Conservation (phyloP, 2,329 filamentous ascomycete genomes). For the Cladophialophora carrionii region DNA sequence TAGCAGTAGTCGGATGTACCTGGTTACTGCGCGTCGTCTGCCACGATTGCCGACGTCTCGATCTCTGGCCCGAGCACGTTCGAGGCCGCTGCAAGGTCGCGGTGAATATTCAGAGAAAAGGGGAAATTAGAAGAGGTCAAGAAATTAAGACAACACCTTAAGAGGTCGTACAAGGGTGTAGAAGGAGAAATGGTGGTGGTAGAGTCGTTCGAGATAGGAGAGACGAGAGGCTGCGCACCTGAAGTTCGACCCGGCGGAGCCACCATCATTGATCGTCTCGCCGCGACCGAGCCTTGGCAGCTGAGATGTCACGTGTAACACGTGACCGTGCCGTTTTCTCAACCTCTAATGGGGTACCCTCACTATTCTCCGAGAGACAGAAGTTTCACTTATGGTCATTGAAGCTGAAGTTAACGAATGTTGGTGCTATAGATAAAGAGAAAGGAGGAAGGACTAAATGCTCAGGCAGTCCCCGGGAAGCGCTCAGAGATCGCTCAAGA, state of each 20-base stretch:
- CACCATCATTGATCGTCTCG: background rate
- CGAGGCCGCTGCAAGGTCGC: slow-evolving; percentile 19
- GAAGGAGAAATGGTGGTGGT: slow-evolving; percentile 29
- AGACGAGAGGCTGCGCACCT: slow-evolving; percentile 30
- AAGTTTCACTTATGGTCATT: no score
- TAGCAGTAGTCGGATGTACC: slow-evolving; percentile 1
- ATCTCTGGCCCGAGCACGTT: slow-evolving; percentile 22
- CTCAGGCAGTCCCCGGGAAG: no score
- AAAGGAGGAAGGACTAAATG: no score
- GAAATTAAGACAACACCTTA: slow-evolving; percentile 22
- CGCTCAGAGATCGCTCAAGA: no score
- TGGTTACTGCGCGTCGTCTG: slow-evolving; percentile 32
- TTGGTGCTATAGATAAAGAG: no score
- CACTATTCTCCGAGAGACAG: no score
- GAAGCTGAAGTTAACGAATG: no score
- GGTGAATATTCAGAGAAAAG: slow-evolving; percentile 3
- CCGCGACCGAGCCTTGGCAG: background rate
- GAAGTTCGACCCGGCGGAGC: slow-evolving; percentile 13
- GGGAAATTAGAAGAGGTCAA: slow-evolving; percentile 10
- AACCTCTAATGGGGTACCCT: no score
- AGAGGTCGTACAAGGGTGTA: slow-evolving; percentile 22
- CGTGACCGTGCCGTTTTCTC: background rate
- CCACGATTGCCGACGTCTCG: slow-evolving; percentile 33
- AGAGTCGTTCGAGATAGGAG: slow-evolving; percentile 29
- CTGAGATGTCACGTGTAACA: background rate